A percentile compares a stretch with the other conserved stretches of the same genome.
Evolutionary conservation across 805 yeast species (phyloP).

Genomic region (Wickerhamiella sorbophila): DNA sequence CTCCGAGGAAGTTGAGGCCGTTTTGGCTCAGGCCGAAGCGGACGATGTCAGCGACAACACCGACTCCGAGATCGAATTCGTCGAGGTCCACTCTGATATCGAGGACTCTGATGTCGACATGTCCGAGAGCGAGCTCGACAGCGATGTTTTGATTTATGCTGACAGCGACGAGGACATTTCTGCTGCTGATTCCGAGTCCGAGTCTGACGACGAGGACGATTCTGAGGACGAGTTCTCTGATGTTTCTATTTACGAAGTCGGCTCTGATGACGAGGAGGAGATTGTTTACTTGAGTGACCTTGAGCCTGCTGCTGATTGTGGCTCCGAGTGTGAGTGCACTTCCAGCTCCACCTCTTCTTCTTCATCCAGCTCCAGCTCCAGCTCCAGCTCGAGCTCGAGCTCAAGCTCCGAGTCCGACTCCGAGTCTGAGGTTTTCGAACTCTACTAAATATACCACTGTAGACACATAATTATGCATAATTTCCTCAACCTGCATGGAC

Average conservation of each 20-base stretch:
- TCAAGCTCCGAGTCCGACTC: constrained; percentile 5
- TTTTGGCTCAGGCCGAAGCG: constrained; percentile 13
- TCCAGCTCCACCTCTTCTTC: constrained; percentile 1
- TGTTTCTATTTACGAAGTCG: constrained; percentile 8
- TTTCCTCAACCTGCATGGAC: background rate
- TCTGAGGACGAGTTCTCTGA: constrained; percentile 3
- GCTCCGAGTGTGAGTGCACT: constrained; percentile 7
- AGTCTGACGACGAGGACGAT: constrained; percentile 3
- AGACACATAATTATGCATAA: background rate
- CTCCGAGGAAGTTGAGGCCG: constrained; percentile 12
- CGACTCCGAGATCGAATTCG: constrained; percentile 6
- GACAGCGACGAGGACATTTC: constrained; percentile 5
- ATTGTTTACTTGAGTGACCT: constrained; percentile 1
- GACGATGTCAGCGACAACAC: constrained; percentile 10
- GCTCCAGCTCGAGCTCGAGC: constrained; percentile 4
- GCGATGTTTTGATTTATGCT: constrained; percentile 16
- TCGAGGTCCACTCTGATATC: constrained; percentile 3
- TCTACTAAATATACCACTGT: background rate
- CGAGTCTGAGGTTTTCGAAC: constrained; percentile 3
- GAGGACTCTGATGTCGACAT: constrained; percentile 1
- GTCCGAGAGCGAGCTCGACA: constrained; percentile 12
- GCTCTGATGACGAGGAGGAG: constrained; percentile 12
- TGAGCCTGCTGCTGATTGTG: constrained; percentile 2
- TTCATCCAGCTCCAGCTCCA: constrained; percentile 6
- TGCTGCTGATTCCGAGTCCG: background rate